Conservation (phyloP, 345 rosid genomes). For the Ricinus communis region DNA sequence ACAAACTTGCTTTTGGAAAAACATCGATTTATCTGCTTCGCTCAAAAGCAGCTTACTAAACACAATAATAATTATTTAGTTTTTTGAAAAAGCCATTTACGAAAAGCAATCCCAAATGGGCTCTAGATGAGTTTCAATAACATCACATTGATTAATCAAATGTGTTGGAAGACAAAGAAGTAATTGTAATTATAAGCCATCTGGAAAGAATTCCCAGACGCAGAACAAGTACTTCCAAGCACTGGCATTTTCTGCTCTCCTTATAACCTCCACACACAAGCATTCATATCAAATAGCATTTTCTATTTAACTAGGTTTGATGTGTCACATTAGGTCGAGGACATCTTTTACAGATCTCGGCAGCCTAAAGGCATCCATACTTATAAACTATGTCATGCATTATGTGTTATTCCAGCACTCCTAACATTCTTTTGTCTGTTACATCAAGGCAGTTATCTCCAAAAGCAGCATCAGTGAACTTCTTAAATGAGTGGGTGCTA, state of each 20-base stretch:
- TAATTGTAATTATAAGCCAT: background rate
- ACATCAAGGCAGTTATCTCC: background rate
- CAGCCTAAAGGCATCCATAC: background rate
- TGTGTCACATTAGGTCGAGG: background rate
- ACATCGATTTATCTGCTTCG: too few species aligned
- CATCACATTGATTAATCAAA: background rate
- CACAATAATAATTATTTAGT: too few species aligned
- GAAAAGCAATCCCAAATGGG: too few species aligned
- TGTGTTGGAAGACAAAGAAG: too few species aligned
- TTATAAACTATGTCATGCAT: background rate
- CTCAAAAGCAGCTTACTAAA: too few species aligned
- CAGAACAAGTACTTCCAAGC: background rate
- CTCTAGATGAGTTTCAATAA: constrained; percentile 6
- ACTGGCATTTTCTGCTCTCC: background rate
- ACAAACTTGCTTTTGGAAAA: too few species aligned
- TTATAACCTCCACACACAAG: background rate
- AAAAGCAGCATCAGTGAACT: background rate
- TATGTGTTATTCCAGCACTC: background rate
- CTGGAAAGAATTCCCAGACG: background rate
- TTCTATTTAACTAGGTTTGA: background rate
- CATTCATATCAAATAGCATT: background rate
- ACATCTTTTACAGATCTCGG: background rate
- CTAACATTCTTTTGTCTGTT: background rate
- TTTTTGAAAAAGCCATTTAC: too few species aligned
- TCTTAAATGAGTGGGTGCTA: background rate